Base-by-base conservation (phyloP, 2,329 filamentous ascomycete species). In the Aspergillus pseudoviridinutans region DNA sequence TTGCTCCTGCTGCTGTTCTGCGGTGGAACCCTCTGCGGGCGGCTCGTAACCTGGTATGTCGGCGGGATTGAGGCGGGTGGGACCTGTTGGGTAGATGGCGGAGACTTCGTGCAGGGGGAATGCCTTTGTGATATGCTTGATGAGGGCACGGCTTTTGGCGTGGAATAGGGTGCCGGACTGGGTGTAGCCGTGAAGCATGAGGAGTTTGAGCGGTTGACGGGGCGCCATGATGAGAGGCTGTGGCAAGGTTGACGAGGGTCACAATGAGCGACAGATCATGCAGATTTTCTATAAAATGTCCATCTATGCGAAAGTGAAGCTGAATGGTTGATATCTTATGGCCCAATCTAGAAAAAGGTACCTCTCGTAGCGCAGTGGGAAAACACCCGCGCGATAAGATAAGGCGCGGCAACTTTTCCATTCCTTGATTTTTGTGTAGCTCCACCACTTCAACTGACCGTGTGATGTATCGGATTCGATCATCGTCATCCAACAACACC, bases 121-220 rank as follows among this genome's bases (percentile, higher is more conserved):
- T 28, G 85, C 78, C 70, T 96, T 96, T 59, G 80, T 74, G 57
- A 97, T 83, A 54, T 87, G 80, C 74, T 97, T 96, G 66, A 92
- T 86, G 1, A 97, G 80, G 10, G 91, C 91, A 73, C 91, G 90
- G 49, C 91, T 95, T 79, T 97, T 97, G 73, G 88, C 84, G 71
- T 86, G 88, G 83, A 97, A 97, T 61, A 92, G 80, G 3, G 87
- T 76, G 3, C 92, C 92, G 28, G 90, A 95, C 80, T 97, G 93
- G 7, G 93, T 96, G 83, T 87, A 97, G 74, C 93, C 89, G 68
- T 92, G 89, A 28, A 92, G 81, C 88, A 92, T 91, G 49, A 92
- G 79, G 61, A 92, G 87, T 74, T 87, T 90, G 55, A 80, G 71
- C 7, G 74, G 71, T 47, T 69, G 60, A 47, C 66, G 66, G 52